These are phyloP conservation scores for Vigna unguiculata DNA, from an alignment of 306 rosid genomes.

Conservation along the genomic window DNA sequence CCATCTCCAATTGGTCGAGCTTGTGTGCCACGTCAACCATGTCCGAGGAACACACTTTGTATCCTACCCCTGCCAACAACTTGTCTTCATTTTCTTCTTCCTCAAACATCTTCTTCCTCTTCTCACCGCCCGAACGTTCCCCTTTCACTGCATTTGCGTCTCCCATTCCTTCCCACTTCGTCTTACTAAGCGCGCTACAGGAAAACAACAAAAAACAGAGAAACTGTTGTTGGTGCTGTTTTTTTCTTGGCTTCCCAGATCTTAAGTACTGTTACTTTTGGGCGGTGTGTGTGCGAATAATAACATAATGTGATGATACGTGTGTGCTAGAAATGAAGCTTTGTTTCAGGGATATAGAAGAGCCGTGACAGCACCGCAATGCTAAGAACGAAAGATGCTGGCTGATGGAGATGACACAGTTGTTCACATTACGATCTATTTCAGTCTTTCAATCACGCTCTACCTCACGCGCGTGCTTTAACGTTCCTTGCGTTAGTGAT, in stretches of 20 bases:
- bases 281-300: not conserved
- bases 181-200: not conserved
- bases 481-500: not conserved
- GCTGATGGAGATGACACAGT: not conserved
- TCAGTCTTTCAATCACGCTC: not conserved
- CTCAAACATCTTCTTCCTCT: not conserved
- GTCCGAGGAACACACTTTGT: conserved; percentile 6
- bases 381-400: not conserved
- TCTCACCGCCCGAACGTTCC: not conserved
- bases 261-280: too few relatives aligned
- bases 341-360: not conserved
- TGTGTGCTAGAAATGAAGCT: not conserved
- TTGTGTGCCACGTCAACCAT: conserved; percentile 3
- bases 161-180: not conserved
- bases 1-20: not conserved
- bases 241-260: not conserved
- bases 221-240: not conserved
- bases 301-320: not conserved
- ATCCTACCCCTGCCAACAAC: not conserved
- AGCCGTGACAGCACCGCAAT: conserved; percentile 9
- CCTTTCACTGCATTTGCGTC: not conserved
- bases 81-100: not conserved
- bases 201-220: not conserved
- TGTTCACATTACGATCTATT: not conserved
- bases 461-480: not conserved